phyloP scores from a whole-genome alignment of 2,329 filamentous ascomycete genomes.

The Thielaviopsis cerberus region DNA sequence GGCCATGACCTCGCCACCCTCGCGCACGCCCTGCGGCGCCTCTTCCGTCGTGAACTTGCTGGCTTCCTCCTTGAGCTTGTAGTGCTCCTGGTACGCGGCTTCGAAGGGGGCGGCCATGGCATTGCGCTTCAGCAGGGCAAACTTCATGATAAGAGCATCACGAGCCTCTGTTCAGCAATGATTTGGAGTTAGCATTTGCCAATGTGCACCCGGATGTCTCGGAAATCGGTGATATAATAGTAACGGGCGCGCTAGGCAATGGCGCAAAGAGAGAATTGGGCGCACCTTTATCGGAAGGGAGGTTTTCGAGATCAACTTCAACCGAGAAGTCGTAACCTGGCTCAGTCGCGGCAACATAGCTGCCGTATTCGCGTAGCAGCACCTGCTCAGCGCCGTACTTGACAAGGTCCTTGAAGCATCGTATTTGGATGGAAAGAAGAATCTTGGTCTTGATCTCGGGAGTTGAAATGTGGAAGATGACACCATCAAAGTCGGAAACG shows the following conservation, averaged over 20 bases:
- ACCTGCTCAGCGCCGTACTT: conserved; percentile 84
- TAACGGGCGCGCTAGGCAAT: neutral
- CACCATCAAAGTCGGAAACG: conserved; percentile 96
- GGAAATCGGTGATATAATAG: neutral
- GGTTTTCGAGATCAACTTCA: conserved; percentile 66
- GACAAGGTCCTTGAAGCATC: conserved; percentile 84
- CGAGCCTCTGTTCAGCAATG: conserved; percentile 42
- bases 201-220: neutral
- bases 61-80: conserved; percentile 68
- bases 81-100: conserved; percentile 85
- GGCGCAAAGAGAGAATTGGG: neutral
- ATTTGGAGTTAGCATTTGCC: neutral
- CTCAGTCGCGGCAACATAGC: conserved; percentile 75
- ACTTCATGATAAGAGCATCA: conserved; percentile 69
- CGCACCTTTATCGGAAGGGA: conserved; percentile 61
- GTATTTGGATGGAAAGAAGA: conserved; percentile 80
- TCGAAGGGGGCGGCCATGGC: conserved; percentile 98
- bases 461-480: conserved; percentile 95
- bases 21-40: conserved; percentile 72
- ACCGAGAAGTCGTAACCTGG: conserved; percentile 92
- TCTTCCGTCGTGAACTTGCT: conserved; percentile 86
- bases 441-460: conserved; percentile 89
- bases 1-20: conserved; percentile 83
- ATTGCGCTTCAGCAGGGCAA: conserved; percentile 89
- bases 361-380: conserved; percentile 82